A percentile compares a stretch with the other conserved stretches of the same genome.
These are phyloP conservation scores for Mytilinidion resinicola DNA, from an alignment of 495 filamentous ascomycete genomes.

Conservation along the genomic window DNA sequence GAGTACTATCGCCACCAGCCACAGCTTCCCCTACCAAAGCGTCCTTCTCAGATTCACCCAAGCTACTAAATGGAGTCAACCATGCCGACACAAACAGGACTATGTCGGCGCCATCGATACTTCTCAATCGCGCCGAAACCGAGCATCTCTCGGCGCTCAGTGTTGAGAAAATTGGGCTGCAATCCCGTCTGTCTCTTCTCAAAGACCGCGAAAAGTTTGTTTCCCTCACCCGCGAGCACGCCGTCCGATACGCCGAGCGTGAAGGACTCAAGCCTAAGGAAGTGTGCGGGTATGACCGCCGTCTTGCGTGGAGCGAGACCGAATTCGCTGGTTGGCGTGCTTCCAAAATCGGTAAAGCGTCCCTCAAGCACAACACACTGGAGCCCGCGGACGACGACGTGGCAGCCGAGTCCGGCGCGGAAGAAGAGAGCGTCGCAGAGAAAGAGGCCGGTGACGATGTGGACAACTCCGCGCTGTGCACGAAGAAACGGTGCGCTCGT, in stretches of 20 bases:
- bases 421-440: not conserved
- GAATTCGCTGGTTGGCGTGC: constrained; percentile 47
- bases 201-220: constrained; percentile 40
- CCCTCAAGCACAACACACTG: constrained; percentile 26
- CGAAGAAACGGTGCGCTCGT: constrained; percentile 35
- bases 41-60: constrained; percentile 17
- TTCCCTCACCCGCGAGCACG: constrained; percentile 30
- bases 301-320: constrained; percentile 54
- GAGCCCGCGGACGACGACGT: constrained; percentile 10
- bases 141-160: constrained; percentile 25
- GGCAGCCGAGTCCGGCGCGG: constrained; percentile 1
- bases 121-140: constrained; percentile 25
- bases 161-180: constrained; percentile 27
- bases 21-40: constrained; percentile 28
- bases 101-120: constrained; percentile 4
- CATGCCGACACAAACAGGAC: not conserved
- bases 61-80: not conserved
- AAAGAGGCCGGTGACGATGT: constrained; percentile 4
- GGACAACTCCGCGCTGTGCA: constrained; percentile 24
- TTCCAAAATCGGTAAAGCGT: constrained; percentile 19
- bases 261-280: constrained; percentile 46
- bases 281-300: constrained; percentile 59
- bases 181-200: constrained; percentile 29
- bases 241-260: constrained; percentile 25
- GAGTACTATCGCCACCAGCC: constrained; percentile 37